Evolutionary conservation across 441 rosid genomes (phyloP).

Genomic region (Adansonia rubrostipa): DNA sequence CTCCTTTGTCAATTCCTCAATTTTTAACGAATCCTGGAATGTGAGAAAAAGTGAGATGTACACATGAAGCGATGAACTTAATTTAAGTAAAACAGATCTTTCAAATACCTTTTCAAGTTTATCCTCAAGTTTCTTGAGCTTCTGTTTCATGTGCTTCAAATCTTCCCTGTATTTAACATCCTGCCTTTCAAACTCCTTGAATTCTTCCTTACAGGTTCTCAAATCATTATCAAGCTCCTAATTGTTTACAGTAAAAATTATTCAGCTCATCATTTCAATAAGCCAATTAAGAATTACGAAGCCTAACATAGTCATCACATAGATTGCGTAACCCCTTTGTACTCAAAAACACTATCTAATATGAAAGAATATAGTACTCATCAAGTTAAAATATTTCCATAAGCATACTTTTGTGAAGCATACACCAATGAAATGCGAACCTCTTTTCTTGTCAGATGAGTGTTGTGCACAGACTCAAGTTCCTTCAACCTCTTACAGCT

Average conservation of each 20-base stretch:
- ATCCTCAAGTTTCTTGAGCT: conserved; percentile 91
- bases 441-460: conserved; percentile 78
- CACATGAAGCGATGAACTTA: conserved; percentile 18
- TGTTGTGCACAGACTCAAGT: conserved; percentile 72
- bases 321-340: conserved; percentile 3
- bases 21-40: conserved; percentile 73
- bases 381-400: conserved; percentile 17
- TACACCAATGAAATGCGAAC: conserved; percentile 45
- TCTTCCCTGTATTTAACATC: conserved; percentile 92
- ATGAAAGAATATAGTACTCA: not conserved
- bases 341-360: not conserved
- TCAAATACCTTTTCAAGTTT: conserved; percentile 74
- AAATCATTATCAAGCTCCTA: conserved; percentile 82
- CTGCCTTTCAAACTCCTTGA: conserved; percentile 95
- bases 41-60: conserved; percentile 35
- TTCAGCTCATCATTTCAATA: conserved; percentile 12
- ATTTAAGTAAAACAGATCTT: conserved; percentile 29
- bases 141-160: conserved; percentile 90
- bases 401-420: conserved; percentile 20
- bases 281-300: not conserved
- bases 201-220: conserved; percentile 75
- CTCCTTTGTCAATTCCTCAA: conserved; percentile 66
- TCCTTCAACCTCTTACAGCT: conserved; percentile 68
- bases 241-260: conserved; percentile 30
- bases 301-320: not conserved